Conservation (phyloP, 148 eudicot genomes). For the Silene uniflora region DNA sequence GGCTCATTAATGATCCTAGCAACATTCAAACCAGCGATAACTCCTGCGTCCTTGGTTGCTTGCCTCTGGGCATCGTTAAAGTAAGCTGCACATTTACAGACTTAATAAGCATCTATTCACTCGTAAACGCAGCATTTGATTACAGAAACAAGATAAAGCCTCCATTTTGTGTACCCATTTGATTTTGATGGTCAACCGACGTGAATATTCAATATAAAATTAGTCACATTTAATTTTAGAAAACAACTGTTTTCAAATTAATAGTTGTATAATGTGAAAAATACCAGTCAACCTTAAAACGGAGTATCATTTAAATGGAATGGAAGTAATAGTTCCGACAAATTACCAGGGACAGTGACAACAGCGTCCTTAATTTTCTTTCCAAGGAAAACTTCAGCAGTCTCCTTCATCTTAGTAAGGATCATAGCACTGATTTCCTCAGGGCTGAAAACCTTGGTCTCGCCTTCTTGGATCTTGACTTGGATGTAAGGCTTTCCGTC, state of each 20-base stretch:
- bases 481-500: constrained; percentile 62
- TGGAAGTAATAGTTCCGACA: background rate
- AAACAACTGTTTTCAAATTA: too few species aligned
- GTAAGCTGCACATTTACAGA: constrained; percentile 43
- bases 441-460: constrained; percentile 57
- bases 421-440: constrained; percentile 67
- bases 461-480: constrained; percentile 49
- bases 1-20: constrained; percentile 60
- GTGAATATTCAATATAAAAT: too few species aligned
- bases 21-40: constrained; percentile 59
- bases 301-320: too few species aligned
- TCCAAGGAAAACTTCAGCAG: constrained; percentile 57
- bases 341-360: constrained; percentile 58
- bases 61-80: constrained; percentile 70
- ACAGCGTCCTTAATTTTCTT: constrained; percentile 58
- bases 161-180: background rate
- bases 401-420: constrained; percentile 64
- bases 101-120: background rate
- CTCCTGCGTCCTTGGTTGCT: constrained; percentile 65
- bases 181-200: too few species aligned
- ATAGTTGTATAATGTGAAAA: too few species aligned
- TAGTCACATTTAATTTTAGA: too few species aligned
- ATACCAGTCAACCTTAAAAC: too few species aligned
- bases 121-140: background rate
- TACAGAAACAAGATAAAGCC: background rate